Base-by-base conservation (phyloP, 2,329 filamentous ascomycete genomes). In the Didymella pomorum region DNA sequence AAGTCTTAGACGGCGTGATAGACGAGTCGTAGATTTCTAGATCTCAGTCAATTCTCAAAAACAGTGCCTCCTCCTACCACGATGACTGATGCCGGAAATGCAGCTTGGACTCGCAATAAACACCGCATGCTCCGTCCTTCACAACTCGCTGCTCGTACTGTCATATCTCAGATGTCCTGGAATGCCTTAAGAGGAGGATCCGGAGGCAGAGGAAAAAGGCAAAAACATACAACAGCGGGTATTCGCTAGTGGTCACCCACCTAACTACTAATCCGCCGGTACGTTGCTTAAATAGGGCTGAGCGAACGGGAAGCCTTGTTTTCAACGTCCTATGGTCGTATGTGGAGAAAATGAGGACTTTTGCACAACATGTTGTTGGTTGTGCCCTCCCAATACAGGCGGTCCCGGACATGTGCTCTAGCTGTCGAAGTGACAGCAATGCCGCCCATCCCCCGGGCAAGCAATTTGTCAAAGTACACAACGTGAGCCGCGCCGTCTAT, bases 1-100 rank as follows among this genome's bases (percentile, higher is more conserved):
- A n/a, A 57, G 56, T 43, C 42, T 3, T 60, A 37, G 41, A 29
- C 10, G 14, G 23, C 28, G 18, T 8, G n/a, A 18, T 9, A 8
- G 4, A 23, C 10, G 20, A 4, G 4, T 35, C 26, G 28, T 28
- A 44, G 21, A 35, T 23, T 52, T 16, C 39, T 26, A 10, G 21
- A 21, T 43, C 6, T 8, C 12, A 16, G 11, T 41, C 41, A 12
- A 20, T n/a, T n/a, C n/a, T n/a, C 37, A 28, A 29, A 45, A 4
- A 21, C 2, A 11, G 23, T 25, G 3, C 23, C 23, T 25, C 4
- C 23, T n/a, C n/a, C n/a, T n/a, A n/a, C n/a, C n/a, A n/a, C n/a
- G n/a, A n/a, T n/a, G n/a, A n/a, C n/a, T n/a, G n/a, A n/a, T n/a
- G n/a, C n/a, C n/a, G n/a, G n/a, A n/a, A n/a, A n/a, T n/a, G n/a